These are phyloP conservation scores for Puccinia triticina DNA, from an alignment of 1,284 basidiomycete species.

Conservation along the genomic window DNA sequence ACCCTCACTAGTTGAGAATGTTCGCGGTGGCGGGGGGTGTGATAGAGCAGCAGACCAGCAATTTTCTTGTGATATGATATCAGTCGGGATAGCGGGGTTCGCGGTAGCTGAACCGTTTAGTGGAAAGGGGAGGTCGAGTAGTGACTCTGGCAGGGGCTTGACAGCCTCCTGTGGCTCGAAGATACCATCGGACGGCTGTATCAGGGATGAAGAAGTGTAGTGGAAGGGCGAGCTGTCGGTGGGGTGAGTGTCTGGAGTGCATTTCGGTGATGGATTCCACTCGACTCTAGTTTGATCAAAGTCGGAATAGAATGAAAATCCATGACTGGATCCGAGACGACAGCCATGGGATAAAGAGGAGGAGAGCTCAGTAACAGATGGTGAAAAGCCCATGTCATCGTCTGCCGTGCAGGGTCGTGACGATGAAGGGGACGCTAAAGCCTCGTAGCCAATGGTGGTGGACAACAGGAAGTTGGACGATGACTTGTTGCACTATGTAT, in stretches of 20 bases:
- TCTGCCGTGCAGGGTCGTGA: slow-evolving; percentile 8
- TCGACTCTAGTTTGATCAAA: not conserved
- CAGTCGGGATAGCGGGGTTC: no score
- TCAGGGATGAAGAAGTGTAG: no score
- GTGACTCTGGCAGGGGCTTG: not conserved
- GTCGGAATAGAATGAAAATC: not conserved
- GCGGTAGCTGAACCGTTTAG: no score
- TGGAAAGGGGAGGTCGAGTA: no score
- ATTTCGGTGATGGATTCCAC: not conserved
- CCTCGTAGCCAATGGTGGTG: slow-evolving; percentile 6
- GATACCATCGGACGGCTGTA: not conserved
- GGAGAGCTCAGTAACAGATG: not conserved
- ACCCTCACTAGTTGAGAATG: not conserved
- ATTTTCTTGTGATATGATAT: not conserved
- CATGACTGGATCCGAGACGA: not conserved
- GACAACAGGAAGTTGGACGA: not conserved
- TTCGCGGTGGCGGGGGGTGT: not conserved
- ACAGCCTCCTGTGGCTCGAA: not conserved
- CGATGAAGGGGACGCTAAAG: not conserved
- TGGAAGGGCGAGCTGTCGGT: not conserved
- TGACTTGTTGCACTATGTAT: not conserved
- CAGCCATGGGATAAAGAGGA: not conserved
- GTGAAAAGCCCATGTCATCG: not conserved
- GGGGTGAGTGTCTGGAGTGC: not conserved
- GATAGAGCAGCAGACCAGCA: not conserved